Evolutionary conservation across 2,329 filamentous ascomycete species (phyloP), one percentile per base, ranked within the genome.

Genomic region (Huntiella omanensis): DNA sequence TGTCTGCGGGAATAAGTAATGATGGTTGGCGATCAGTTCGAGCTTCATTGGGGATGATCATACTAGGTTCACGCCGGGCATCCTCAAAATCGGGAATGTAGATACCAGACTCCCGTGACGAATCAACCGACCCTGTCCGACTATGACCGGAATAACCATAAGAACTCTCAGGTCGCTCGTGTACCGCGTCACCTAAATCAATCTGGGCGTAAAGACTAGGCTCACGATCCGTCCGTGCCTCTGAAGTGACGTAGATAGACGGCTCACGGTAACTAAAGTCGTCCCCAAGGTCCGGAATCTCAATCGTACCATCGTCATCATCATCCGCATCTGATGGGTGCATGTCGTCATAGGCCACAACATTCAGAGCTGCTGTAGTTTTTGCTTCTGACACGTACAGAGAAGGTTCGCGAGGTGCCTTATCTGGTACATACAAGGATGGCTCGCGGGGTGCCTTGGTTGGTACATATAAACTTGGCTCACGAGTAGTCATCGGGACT

Each of bases 291-390:
- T 49, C 48, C 11, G 48, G 48, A 15, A 49, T 49, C 28, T 49
- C 48, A 40, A 49, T 49, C 6, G 44, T 49, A n/a, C 48, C 48
- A n/a, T 49, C 48, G 10, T 49, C 48, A 17, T 49, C 44, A 33
- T 49, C 48, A 13, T 44, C 36, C 2, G 40, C 33, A 32, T 41
- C 40, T 28, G 22, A 28, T 28, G 22, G 22, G 22, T 28, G 22
- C 22, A 28, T 36, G 17, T 11, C 16, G n/a, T 19, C 19, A 22
- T 47, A 42, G 5, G n/a, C 13, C 6, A 34, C 22, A 10, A 22
- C 19, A n/a, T 19, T 35, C 33, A 48, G 28, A 13, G 46, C 46
- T 6, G 46, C 34, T 6, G 34, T 48, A 3, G 46, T 48, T 19
- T 48, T 48, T 12, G 34, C 10, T 28, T 48, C 46, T 12, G 13